phyloP scores from a whole-genome alignment of 1,284 basidiomycete genomes.

The Psilocybe mexicana region DNA sequence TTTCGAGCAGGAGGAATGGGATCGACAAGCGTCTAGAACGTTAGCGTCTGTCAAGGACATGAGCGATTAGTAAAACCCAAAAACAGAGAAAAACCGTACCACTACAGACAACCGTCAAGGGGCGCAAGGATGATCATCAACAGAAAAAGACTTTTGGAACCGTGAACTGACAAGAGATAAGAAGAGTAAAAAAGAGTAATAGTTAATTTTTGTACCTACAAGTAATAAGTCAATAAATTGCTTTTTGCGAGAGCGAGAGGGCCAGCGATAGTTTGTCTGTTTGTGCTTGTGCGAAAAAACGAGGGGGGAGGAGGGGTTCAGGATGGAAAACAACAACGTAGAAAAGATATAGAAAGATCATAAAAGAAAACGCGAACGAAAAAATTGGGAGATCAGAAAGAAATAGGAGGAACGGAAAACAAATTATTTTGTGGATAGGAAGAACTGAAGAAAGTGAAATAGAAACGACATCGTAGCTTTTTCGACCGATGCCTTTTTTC shows the following conservation, averaged over 20 bases:
- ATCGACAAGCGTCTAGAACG: not conserved
- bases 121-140: too few species aligned
- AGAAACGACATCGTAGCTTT: not conserved
- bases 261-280: not conserved
- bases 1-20: not conserved
- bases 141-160: not conserved
- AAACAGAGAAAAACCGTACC: not conserved
- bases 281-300: not conserved
- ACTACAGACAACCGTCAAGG: too few species aligned
- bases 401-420: not conserved
- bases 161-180: slow-evolving; percentile 1
- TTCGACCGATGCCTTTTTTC: not conserved
- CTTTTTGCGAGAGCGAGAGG: slow-evolving; percentile 11
- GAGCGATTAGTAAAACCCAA: not conserved
- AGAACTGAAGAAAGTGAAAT: not conserved
- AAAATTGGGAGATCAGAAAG: not conserved
- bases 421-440: not conserved
- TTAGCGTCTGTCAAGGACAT: not conserved
- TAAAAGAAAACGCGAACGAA: not conserved
- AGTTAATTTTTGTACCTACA: slow-evolving; percentile 17
- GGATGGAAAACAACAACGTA: slow-evolving; percentile 1
- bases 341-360: not conserved
- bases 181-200: slow-evolving; percentile 1
- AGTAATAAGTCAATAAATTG: slow-evolving; percentile 20
- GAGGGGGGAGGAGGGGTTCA: not conserved